Evolutionary conservation across 176 grass and related monocot genomes (phyloP), one percentile per base, ranked within the genome.

Genomic region (Typha latifolia): DNA sequence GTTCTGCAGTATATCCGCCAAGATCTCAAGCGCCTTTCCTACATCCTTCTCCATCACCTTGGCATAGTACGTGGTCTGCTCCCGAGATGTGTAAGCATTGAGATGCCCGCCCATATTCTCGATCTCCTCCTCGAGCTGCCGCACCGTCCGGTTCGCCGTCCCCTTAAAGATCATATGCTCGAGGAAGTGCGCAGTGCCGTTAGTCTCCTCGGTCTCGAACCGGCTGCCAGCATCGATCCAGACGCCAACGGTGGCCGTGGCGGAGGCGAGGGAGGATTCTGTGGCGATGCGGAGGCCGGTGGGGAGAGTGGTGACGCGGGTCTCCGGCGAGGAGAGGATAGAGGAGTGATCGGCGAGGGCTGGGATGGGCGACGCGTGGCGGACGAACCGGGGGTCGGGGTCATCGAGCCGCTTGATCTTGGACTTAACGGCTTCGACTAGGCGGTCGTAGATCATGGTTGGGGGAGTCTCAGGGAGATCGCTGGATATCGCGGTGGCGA

Each of bases 151-250:
- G 5, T 66, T 69, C 9, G 69, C 83, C 1, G 94, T 99, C 27
- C 94, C 94, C 72, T 93, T 99, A 79, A 99, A 99, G 34, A 99
- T 83, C 94, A 99, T 99, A 76, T 99, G 94, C 84, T 99, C 94
- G 12, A 99, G 51, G 77, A 99, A 99, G 72, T 99, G 94, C 14
- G 94, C 94, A n/a, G 91, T 87, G 66, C 94, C 94, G 21, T 81
- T 83, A 1, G 83, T 77, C 34, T 83, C 64, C 31, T 99, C 89
- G 27, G 66, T 49, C 79, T 99, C 94, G 72, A 90, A 99, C 48
- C 94, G 74, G 73, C 94, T 99, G n/a, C 94, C 94, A 4, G 94
- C 78, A 64, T 99, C 89, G 81, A 99, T 99, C 94, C 94, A 99
- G 56, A 99, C 94, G 21, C 94, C 94, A 16, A 99, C 79, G 31